Evolutionary conservation across 78 protist genomes (phyloP).

Genomic region (Salpingoeca rosetta): DNA sequence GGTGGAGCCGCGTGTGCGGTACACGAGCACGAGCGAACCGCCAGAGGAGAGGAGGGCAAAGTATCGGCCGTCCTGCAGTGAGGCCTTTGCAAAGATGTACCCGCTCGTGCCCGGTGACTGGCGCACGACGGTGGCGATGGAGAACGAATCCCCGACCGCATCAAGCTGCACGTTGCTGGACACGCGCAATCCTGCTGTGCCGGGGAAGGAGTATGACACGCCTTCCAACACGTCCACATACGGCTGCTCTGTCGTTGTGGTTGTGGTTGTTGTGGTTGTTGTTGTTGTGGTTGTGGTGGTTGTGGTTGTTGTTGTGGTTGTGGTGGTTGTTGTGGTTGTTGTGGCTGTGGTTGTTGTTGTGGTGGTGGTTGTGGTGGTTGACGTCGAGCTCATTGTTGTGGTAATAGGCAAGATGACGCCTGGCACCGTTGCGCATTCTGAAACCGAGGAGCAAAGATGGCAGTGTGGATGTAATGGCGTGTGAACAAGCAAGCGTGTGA

Average conservation of each 20-base stretch:
- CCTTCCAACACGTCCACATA: background rate
- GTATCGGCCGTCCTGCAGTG: background rate
- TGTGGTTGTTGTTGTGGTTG: background rate
- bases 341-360: background rate
- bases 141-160: too few species aligned
- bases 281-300: background rate
- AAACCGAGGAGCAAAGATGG: too few species aligned
- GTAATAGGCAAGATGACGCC: too few species aligned
- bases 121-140: background rate
- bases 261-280: background rate
- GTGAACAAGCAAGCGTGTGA: too few species aligned
- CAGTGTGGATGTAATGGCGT: too few species aligned
- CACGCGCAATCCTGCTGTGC: background rate
- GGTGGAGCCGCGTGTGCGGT: background rate
- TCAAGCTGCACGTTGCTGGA: too few species aligned
- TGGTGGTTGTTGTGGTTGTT: background rate
- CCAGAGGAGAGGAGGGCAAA: background rate
- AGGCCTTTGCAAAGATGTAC: background rate
- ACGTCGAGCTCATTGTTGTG: background rate
- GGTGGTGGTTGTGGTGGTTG: background rate
- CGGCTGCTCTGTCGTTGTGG: background rate
- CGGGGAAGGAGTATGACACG: background rate
- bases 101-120: background rate
- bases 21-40: background rate
- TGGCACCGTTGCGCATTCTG: too few species aligned